Percentiles rank a stretch among this genome's conserved stretches.
Evolutionary conservation across 75 land plant genomes (phyloP).

Genomic region (Chamaecyparis obtusa): DNA sequence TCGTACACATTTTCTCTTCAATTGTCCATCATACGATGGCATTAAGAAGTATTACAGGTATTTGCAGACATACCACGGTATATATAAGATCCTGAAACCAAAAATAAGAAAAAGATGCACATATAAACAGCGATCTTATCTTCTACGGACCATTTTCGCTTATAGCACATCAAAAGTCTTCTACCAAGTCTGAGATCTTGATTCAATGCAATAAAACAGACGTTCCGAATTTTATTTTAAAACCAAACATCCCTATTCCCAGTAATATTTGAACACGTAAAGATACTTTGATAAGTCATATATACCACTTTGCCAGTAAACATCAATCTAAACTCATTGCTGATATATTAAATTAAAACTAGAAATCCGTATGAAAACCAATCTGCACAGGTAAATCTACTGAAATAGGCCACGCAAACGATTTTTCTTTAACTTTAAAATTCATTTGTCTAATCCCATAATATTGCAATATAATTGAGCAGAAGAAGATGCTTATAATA

Average conservation of each 20-base stretch:
- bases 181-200: background rate
- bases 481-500: background rate
- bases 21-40: too few species aligned
- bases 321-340: too few species aligned
- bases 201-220: background rate
- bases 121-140: too few species aligned
- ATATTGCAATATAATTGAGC: background rate
- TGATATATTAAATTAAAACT: background rate
- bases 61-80: background rate
- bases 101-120: too few species aligned
- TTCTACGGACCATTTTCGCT: background rate
- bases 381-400: background rate
- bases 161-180: background rate
- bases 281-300: background rate
- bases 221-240: too few species aligned
- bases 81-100: too few species aligned
- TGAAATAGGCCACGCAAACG: background rate
- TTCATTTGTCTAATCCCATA: background rate
- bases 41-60: background rate
- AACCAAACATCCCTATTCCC: background rate
- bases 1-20: background rate
- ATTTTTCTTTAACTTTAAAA: too few species aligned
- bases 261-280: background rate
- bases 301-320: too few species aligned
- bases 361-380: too few species aligned